Conservation (phyloP, 164 flowering plant genomes). For the Santalum album region DNA sequence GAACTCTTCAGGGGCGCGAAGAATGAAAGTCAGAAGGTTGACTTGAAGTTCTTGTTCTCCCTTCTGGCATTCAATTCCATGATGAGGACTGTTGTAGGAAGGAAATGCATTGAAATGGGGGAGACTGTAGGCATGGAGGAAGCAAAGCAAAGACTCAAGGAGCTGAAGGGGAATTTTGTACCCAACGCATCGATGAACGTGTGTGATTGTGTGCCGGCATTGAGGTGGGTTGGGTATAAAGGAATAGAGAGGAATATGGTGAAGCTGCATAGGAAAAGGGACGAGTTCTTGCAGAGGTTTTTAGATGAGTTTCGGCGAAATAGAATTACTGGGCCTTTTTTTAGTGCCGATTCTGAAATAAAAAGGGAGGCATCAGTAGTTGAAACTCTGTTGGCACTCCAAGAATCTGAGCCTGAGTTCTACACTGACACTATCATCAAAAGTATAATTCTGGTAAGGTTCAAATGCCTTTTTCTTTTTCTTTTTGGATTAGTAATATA, state of each 20-base stretch:
- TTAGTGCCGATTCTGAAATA: neutral
- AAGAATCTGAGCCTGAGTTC: conserved; percentile 27
- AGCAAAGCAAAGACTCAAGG: neutral
- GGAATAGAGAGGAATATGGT: conserved; percentile 10
- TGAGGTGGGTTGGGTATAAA: conserved; percentile 12
- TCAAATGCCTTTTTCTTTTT: neutral
- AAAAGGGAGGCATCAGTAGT: neutral
- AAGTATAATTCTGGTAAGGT: conserved; percentile 21
- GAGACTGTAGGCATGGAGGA: neutral
- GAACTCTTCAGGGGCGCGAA: neutral
- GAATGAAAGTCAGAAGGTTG: neutral
- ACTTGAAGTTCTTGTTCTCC: neutral
- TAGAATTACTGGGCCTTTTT: neutral
- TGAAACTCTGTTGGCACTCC: conserved; percentile 19
- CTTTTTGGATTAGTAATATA: neutral
- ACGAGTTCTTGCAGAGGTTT: conserved; percentile 4
- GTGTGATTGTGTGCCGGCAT: conserved; percentile 6
- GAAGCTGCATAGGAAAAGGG: conserved; percentile 5
- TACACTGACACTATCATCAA: conserved; percentile 25
- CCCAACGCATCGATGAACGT: neutral
- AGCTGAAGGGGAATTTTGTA: neutral
- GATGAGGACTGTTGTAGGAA: neutral
- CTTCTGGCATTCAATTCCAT: neutral
- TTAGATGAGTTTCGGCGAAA: conserved; percentile 4
- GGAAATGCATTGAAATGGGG: neutral